Evolutionary conservation across 305 asterid species (phyloP).

Genomic region (Fraxinus dipetala): DNA sequence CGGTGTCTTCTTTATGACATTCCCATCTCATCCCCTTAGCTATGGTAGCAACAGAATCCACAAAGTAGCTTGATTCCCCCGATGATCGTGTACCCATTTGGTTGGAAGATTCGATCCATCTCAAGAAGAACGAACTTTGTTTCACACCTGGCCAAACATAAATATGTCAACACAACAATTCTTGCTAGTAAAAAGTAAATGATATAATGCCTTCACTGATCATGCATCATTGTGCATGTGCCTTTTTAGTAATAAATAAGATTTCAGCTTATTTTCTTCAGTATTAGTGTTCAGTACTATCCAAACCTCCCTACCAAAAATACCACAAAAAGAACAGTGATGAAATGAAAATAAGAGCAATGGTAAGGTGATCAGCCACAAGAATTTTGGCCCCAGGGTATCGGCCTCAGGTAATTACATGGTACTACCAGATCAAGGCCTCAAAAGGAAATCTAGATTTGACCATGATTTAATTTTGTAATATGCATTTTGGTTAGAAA

Average conservation of each 20-base stretch:
- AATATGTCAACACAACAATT: constrained; percentile 1
- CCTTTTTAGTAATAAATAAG: neutral
- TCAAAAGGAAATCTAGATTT: neutral
- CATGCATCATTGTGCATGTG: neutral
- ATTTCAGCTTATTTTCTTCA: neutral
- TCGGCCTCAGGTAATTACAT: neutral
- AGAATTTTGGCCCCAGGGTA: neutral
- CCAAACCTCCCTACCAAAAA: neutral
- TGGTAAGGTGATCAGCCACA: neutral
- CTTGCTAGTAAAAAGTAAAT: neutral
- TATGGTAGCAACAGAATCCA: constrained; percentile 55
- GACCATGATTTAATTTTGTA: neutral
- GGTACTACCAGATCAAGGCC: neutral
- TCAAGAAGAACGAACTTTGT: constrained; percentile 83
- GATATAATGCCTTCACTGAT: neutral
- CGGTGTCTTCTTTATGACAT: constrained; percentile 77
- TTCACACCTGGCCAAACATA: constrained; percentile 60
- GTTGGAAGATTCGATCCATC: constrained; percentile 92
- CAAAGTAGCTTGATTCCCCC: constrained; percentile 77
- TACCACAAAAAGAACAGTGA: too few relatives aligned
- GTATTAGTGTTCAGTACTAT: neutral
- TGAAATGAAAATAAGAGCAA: neutral
- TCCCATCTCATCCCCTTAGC: constrained; percentile 91
- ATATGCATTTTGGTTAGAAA: neutral
- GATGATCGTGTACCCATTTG: constrained; percentile 68